Evolutionary conservation across 208 protist genomes (phyloP).

Genomic region (Leptomonas pyrrhocoris): DNA sequence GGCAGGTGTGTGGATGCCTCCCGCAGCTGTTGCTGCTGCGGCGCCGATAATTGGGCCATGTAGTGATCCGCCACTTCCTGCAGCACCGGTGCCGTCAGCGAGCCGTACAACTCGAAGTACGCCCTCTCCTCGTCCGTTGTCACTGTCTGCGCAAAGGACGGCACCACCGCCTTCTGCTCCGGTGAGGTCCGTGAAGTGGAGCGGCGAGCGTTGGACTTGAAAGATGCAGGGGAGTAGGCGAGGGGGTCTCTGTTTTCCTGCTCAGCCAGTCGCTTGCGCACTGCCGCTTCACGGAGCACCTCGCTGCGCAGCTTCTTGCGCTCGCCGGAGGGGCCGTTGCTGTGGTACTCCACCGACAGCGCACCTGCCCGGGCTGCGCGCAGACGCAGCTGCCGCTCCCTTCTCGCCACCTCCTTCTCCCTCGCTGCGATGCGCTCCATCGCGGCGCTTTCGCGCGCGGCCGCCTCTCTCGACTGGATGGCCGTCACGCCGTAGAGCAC

Average conservation of each 20-base stretch:
- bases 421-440: constrained; percentile 46
- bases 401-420: constrained; percentile 39
- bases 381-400: constrained; percentile 42
- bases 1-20: constrained; percentile 25
- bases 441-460: constrained; percentile 35
- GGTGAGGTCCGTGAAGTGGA: constrained; percentile 24
- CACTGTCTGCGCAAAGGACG: not conserved
- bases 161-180: not conserved
- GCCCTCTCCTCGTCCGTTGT: constrained; percentile 18
- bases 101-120: constrained; percentile 28
- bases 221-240: constrained; percentile 55
- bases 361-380: constrained; percentile 17
- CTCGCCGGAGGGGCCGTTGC: constrained; percentile 16
- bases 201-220: constrained; percentile 35
- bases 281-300: constrained; percentile 67
- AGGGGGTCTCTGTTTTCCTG: constrained; percentile 51
- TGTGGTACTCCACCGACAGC: constrained; percentile 38
- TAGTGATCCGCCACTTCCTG: constrained; percentile 33
- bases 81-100: constrained; percentile 14
- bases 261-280: constrained; percentile 54
- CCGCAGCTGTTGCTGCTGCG: constrained; percentile 35
- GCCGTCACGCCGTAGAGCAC: constrained; percentile 64
- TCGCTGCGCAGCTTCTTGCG: constrained; percentile 56
- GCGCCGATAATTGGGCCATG: constrained; percentile 21
- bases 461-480: constrained; percentile 52